Conservation (phyloP, 1,284 basidiomycete genomes). For the Mycena citricolor region DNA sequence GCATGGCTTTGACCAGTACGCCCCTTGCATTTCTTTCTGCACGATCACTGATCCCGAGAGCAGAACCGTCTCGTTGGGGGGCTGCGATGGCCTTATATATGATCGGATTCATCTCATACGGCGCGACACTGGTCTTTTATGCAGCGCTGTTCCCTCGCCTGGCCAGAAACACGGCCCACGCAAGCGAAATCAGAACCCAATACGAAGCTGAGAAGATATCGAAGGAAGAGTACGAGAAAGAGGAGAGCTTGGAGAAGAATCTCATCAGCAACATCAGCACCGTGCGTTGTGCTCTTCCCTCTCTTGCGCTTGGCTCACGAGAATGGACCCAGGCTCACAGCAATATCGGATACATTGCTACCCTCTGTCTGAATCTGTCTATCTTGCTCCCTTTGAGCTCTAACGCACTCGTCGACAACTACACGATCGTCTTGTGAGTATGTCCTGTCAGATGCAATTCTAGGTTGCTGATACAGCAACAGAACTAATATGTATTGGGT, state of each 20-base stretch:
- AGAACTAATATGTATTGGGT: conserved; percentile 78
- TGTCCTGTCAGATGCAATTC: background rate
- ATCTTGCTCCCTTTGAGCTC: conserved; percentile 69
- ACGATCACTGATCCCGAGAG: conserved; percentile 12
- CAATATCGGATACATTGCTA: conserved; percentile 73
- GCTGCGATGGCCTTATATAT: conserved; percentile 80
- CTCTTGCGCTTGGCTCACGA: conserved; percentile 17
- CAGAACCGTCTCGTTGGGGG: conserved; percentile 70
- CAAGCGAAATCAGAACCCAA: conserved; percentile 57
- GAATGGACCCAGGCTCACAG: conserved; percentile 56
- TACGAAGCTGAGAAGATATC: conserved; percentile 59
- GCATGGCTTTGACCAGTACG: conserved; percentile 68
- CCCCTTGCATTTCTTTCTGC: conserved; percentile 12
- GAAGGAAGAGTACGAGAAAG: conserved; percentile 65
- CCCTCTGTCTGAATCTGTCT: conserved; percentile 67
- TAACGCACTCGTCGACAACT: conserved; percentile 39
- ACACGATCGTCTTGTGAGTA: conserved; percentile 60
- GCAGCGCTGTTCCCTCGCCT: conserved; percentile 81
- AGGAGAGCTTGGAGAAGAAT: conserved; percentile 83
- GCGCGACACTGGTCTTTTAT: conserved; percentile 80
- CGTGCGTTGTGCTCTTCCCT: conserved; percentile 39
- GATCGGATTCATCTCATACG: conserved; percentile 75
- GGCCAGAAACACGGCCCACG: conserved; percentile 74
- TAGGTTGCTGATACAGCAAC: conserved; percentile 13
- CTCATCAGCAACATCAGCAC: conserved; percentile 84